Evolutionary conservation across 768 basidiomycete genomes (phyloP).

Genomic region (Lactarius evosmus): DNA sequence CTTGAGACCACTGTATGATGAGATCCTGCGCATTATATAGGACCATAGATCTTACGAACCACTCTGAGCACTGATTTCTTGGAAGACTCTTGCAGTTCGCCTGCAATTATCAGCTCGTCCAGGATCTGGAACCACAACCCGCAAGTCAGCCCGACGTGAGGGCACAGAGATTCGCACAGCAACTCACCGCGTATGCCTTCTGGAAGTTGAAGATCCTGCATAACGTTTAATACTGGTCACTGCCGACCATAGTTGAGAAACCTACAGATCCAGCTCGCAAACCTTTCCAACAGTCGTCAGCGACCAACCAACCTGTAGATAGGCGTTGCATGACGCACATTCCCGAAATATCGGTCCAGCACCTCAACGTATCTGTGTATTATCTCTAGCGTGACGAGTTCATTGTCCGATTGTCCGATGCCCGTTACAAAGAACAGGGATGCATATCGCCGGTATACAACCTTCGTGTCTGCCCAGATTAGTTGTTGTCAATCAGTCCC

Average conservation of each 20-base stretch:
- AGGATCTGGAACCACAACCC: constrained; percentile 52
- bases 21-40: neutral
- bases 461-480: constrained; percentile 59
- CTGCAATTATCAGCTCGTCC: constrained; percentile 90
- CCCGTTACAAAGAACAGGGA: constrained; percentile 94
- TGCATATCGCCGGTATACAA: constrained; percentile 94
- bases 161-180: neutral
- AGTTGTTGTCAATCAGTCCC: neutral
- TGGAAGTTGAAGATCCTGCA: constrained; percentile 95
- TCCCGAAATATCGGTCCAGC: constrained; percentile 82
- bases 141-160: neutral
- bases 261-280: constrained; percentile 89
- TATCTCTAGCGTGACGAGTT: constrained; percentile 86
- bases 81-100: constrained; percentile 91
- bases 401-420: constrained; percentile 81
- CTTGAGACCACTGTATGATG: constrained; percentile 37
- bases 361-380: constrained; percentile 94
- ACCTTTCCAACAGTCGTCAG: constrained; percentile 46
- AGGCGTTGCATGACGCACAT: constrained; percentile 49
- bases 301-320: neutral
- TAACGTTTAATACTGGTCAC: constrained; percentile 16
- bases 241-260: neutral
- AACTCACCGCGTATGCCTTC: constrained; percentile 78
- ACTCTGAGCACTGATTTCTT: constrained; percentile 66
- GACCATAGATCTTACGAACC: constrained; percentile 35